Evolutionary conservation across 345 rosid genomes (phyloP), one percentile per base, ranked within the genome.

Genomic region (Murraya paniculata): DNA sequence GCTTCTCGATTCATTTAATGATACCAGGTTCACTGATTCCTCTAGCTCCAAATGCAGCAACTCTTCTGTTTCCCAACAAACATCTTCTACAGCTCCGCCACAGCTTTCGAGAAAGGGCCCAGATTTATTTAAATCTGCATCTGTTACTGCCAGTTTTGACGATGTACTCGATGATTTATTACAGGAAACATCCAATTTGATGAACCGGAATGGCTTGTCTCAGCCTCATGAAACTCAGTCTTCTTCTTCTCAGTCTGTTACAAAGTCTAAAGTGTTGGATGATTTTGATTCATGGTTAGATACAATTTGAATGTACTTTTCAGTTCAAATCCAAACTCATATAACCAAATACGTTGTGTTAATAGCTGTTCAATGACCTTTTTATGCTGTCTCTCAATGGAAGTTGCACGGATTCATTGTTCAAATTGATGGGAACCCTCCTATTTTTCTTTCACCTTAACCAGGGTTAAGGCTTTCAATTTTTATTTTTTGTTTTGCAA

Each of bases 261-360:
- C 85, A 2, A 89, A 84, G 73, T 88, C 95, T 6, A 75, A 82
- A 81, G 89, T 84, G 66, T 82, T 91, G 83, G 91, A 90, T 70
- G 98, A 95, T 82, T 95, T 93, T 85, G 91, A 90, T 81, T 91
- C 95, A 16, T 95, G 97, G 98, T 86, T 91, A 38, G 98, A 93
- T 68, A 89, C 94, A 18, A 82, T 95, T 69, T 91, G 83, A 87
- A 80, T 19, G 10, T 28, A 68, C 39, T 55, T 55, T 61, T 36
- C 31, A 16, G 24, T 25, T 62, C 58, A 77, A 69, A 14, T 19
- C 68, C 64, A 25, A 38, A 55, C 75, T 30, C 58, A 3, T 67
- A 68, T 72, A 82, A 68, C 53, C 35, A 25, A 64, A 16, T 27
- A 18, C 73, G 36, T 7, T 66, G 50, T 50, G 35, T 16, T 30